Evolutionary conservation across 169 alveolate species (phyloP), one percentile per base, ranked within the genome.

Genomic region (Eimeria acervulina): DNA sequence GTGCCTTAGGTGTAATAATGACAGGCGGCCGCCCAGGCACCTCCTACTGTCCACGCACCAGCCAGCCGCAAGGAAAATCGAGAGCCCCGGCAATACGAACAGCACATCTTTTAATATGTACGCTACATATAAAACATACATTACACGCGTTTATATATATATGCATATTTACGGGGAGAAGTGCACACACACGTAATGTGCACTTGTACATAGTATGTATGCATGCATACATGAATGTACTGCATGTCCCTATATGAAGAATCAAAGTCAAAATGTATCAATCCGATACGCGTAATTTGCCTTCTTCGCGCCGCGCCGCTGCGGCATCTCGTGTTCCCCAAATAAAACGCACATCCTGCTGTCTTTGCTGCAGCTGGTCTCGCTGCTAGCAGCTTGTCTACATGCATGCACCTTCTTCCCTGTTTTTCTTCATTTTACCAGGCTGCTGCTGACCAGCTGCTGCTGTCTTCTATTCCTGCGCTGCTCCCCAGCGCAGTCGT

Each of bases 361-460:
- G 66, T 2, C n/a, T 55, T 2, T 55, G 66, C 66, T 55, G 5
- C 66, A 55, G 66, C 66, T 8, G n/a, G 26, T 55, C 66, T 23
- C 66, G 66, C 66, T 55, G 66, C 66, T 55, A 28, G 28, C 80
- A 68, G 42, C 80, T 23, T 68, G 44, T 12, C n/a, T n/a, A n/a
- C n/a, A n/a, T n/a, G n/a, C n/a, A n/a, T 68, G 80, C 52, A 15
- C 52, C 51, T 33, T n/a, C n/a, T n/a, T n/a, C n/a, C n/a, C n/a
- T n/a, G n/a, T n/a, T n/a, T 68, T 2, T 28, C 44, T 68, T 10
- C 47, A 40, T 12, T 12, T 68, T 21, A 68, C 80, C 80, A 68
- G 21, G 80, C 80, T 68, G 80, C 80, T 68, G 80, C 38, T 33
- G 47, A 68, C 42, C 47, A 31, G 42, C 38, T 68, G 80, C 21